Base-by-base conservation (phyloP, 768 basidiomycete genomes). In the Suillus subalutaceus region DNA sequence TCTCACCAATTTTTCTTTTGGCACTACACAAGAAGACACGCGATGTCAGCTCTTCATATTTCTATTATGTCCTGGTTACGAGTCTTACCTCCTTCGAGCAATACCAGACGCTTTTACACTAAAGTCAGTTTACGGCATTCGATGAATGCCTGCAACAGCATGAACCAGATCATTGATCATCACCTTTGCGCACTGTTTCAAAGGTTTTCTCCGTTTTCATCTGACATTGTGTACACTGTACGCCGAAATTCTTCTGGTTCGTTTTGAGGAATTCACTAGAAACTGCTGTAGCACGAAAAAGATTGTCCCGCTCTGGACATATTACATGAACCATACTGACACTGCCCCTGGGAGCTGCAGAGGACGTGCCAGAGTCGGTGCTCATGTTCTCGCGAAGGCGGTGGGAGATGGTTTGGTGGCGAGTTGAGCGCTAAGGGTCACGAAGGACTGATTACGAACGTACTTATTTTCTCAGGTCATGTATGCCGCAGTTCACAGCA, bases 101-200 rank as follows among this genome's bases (percentile, higher is more conserved):
- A 62, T 68, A 71, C 70, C 70, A 69, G 32, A 69, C 67, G 18
- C 71, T 60, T 30, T 71, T 69, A 58, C 70, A 71, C 70, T 71
- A 26, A 18, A 37, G 43, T 30, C 2, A 18, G 13, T 4, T 3
- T n/a, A 20, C 20, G n/a, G 23, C 1, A 52, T 15, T 52, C 3
- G 20, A 37, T 26, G 18, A 53, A 10, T 18, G 12, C 9, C 13
- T 32, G 40, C 15, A 15, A 38, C 20, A 44, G 57, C 10, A 16
- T 52, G 7, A 26, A 52, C 4, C 26, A 16, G 52, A 52, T 52
- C 4, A 15, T 52, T 7, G 26, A 30, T 3, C 23, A 15, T 52
- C 50, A 67, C 70, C 41, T 63, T 68, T 62, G 66, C 26, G 26
- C 70, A 71, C 26, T 26, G 26, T 15, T 59, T 71, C 50, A 63